Conservation (phyloP, 495 filamentous ascomycete genomes). For the Aspergillus mulundensis region DNA sequence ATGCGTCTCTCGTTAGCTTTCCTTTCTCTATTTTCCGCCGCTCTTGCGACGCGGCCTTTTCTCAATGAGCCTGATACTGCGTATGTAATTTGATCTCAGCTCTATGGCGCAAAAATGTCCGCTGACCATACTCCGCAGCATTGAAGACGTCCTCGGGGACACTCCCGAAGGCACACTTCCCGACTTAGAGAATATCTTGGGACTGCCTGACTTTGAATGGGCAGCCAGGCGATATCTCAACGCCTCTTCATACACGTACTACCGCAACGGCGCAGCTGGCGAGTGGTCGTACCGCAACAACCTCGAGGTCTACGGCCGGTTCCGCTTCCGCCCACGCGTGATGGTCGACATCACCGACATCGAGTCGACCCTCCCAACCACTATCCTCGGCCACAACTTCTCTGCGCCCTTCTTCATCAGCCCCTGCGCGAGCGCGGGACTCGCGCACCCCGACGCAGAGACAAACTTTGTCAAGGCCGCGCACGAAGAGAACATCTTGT, state of each 20-base stretch:
- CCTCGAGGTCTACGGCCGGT: conserved; percentile 12
- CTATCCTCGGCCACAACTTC: conserved; percentile 29
- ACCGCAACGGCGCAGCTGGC: conserved; percentile 14
- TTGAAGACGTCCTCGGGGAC: conserved; percentile 8
- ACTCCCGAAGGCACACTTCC: conserved; percentile 11
- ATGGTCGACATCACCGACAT: conserved; percentile 13
- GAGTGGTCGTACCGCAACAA: conserved; percentile 17
- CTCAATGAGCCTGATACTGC: conserved; percentile 14
- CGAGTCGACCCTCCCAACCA: conserved; percentile 9
- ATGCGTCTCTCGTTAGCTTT: conserved; percentile 9
- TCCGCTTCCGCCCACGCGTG: conserved; percentile 11
- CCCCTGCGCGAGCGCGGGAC: conserved; percentile 31
- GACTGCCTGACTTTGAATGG: conserved; percentile 14
- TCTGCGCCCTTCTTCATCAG: conserved; percentile 42
- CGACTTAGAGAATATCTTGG: conserved; percentile 3
- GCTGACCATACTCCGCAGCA: conserved; percentile 1
- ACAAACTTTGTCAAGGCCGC: conserved; percentile 32
- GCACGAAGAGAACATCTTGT: conserved; percentile 31
- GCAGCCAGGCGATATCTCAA: conserved; percentile 12
- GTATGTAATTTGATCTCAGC: background rate
- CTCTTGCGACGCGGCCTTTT: conserved; percentile 12
- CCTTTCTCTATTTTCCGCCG: conserved; percentile 4
- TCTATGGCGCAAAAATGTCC: background rate
- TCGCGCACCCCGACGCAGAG: conserved; percentile 32
- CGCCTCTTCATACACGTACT: conserved; percentile 14